Base-by-base conservation (phyloP, 1,284 basidiomycete genomes). In the Blastosporella zonata region DNA sequence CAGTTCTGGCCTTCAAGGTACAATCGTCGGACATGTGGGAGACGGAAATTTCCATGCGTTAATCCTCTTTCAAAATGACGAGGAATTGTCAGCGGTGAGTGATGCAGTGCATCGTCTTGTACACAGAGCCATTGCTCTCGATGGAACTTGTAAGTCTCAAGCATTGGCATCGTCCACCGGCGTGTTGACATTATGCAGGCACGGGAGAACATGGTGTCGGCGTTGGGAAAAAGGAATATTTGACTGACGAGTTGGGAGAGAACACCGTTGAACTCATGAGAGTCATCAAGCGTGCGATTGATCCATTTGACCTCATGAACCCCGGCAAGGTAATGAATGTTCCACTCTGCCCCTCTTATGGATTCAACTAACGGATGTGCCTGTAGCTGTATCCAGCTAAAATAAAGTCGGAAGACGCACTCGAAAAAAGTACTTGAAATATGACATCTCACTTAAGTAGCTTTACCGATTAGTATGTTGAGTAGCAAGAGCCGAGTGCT, bases 1-100 rank as follows among this genome's bases (percentile, higher is more conserved):
- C 15, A 64, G 75, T 18, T 67, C 77, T 21, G 79, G 79, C 2
- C 69, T 94, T 34, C 69, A 67, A 29, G 85, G 83, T n/a, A 85
- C 85, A 2, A 86, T 90, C 47, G 82, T 87, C 12, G 90, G 90
- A 5, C 92, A 95, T 64, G 89, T 93, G 8, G 92, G 90, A 22
- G 92, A 95, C 62, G 92, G 91, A 60, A 77, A 77, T 59, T 90
- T 89, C 66, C 87, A 88, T 58, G 82, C 84, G 1, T 65, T 87
- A 21, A 72, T 90, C 37, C 68, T 87, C 33, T 90, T 88, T 67
- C 68, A 72, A 41, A 70, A 77, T 47, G 79, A 86, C 41, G 67
- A 77, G 31, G 88, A 90, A 59, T 64, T 84, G 8, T 59, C 72
- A 38, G 61, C 58, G 20, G 84, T 82, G 3, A 73, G 72, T 40